Conservation (phyloP, 2,329 filamentous ascomycete genomes). For the Tolypocladium paradoxum region DNA sequence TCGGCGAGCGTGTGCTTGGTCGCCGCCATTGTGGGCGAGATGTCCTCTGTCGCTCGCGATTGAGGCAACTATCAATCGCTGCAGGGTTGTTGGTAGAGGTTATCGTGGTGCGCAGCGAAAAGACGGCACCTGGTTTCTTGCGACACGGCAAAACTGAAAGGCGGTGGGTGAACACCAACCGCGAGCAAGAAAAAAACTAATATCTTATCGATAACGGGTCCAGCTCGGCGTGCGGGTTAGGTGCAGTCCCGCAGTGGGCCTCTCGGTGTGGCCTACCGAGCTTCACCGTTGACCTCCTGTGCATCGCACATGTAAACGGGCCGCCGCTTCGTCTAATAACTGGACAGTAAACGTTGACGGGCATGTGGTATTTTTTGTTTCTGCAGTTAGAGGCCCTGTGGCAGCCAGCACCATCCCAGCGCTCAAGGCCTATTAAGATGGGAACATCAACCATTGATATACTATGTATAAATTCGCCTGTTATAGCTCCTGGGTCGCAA, state of each 20-base stretch:
- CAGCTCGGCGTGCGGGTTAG: not conserved
- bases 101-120: not conserved
- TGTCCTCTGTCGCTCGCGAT: not conserved
- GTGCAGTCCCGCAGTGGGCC: too few relatives aligned
- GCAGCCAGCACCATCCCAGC: too few relatives aligned
- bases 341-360: too few relatives aligned
- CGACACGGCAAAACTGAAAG: not conserved
- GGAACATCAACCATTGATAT: too few relatives aligned
- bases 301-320: too few relatives aligned
- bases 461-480: too few relatives aligned
- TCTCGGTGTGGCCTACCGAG: not conserved
- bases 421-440: too few relatives aligned
- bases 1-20: constrained; percentile 28
- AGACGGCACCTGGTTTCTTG: not conserved
- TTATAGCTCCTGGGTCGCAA: too few relatives aligned
- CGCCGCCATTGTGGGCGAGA: constrained; percentile 22
- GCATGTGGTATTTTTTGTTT: too few relatives aligned
- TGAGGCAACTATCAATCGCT: not conserved
- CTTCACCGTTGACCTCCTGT: too few relatives aligned
- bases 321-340: too few relatives aligned
- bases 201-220: constrained; percentile 21
- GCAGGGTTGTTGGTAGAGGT: not conserved
- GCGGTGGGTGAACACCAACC: not conserved
- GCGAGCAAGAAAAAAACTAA: constrained; percentile 12
- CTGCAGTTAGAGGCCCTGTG: too few relatives aligned